Base-by-base conservation (phyloP, 2,329 filamentous ascomycete genomes). In the Aureobasidium pullulans region DNA sequence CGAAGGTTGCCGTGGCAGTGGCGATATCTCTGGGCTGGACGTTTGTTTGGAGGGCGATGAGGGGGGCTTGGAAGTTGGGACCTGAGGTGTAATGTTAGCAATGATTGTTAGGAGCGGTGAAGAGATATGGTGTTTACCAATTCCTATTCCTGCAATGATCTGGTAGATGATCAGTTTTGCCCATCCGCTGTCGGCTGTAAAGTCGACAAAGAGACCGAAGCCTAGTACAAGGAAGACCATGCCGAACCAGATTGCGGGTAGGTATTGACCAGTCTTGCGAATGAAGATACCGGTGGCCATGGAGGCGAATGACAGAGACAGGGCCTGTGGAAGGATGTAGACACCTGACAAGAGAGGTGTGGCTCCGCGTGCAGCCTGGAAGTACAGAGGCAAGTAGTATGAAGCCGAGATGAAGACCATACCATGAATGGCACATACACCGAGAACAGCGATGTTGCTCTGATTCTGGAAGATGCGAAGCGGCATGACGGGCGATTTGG, bases 331-430 rank as follows among this genome's bases (percentile, higher is more conserved):
- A 1, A 74, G 66, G 31, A 73, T 62, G 46, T 71, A 90, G 50
- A 92, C 84, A 52, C 90, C 90, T 1, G 85, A 88, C 32, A 87
- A 75, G 37, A 92, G 81, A 0, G 89, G 86, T 0, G 81, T 79
- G 2, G 84, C 84, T 52, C 87, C 81, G 44, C 89, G 78, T 54
- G 89, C 84, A 54, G 86, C 82, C 73, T 95, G 90, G 73, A 91
- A 93, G 76, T 95, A 96, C 2, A 96, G 79, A 0, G 90, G 90
- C 4, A 95, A 78, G 75, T 88, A 95, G 77, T 93, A 95, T 62
- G 82, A 84, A 32, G 83, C 84, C 0, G 86, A 83, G 67, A 93
- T 90, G 76, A 93, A 93, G 64, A 88, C 84, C 65, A 86, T 82
- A 46, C 86, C 86, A 70, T 96, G 89, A 62, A 83, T 80, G 73